phyloP scores from a whole-genome alignment of 1,139 yeast species.

The Sugiyamaella pinicola region DNA sequence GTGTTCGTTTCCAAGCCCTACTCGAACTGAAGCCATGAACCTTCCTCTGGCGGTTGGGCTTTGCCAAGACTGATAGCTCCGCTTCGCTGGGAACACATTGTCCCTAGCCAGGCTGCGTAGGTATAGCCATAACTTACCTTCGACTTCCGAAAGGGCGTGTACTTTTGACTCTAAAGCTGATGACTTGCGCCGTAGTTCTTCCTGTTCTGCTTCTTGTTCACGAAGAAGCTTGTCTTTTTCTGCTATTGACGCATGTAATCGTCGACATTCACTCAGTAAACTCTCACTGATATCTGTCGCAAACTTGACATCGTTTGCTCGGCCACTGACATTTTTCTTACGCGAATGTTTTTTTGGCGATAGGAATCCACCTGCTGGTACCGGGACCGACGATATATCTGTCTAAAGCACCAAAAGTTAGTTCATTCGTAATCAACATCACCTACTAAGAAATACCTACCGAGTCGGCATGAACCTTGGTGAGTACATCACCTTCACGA shows the following conservation, averaged over 20 bases:
- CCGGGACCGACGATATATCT: conserved; percentile 3
- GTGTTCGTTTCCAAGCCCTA: no score
- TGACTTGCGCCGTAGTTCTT: conserved; percentile 45
- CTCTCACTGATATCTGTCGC: conserved; percentile 84
- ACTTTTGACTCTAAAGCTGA: conserved; percentile 42
- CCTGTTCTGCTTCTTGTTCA: conserved; percentile 50
- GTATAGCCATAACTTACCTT: conserved; percentile 41
- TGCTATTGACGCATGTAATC: conserved; percentile 56
- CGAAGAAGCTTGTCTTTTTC: conserved; percentile 58
- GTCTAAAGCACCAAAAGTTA: neutral
- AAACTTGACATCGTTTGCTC: conserved; percentile 66
- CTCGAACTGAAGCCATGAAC: no score
- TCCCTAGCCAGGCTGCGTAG: no score
- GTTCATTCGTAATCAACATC: conserved; percentile 1
- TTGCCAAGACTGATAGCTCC: no score
- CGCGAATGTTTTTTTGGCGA: conserved; percentile 18
- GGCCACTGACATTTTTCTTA: conserved; percentile 23
- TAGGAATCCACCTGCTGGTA: conserved; percentile 13
- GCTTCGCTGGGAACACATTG: no score
- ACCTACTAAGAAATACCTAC: conserved; percentile 7
- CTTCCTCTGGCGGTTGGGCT: no score
- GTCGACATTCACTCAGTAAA: conserved; percentile 74
- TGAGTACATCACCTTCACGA: conserved; percentile 19
- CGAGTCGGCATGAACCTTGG: conserved; percentile 11
- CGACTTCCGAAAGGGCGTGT: conserved; percentile 42